These are phyloP conservation scores for Paecilomyces formosus DNA, from an alignment of 2,329 filamentous ascomycete species.

Conservation along the genomic window DNA sequence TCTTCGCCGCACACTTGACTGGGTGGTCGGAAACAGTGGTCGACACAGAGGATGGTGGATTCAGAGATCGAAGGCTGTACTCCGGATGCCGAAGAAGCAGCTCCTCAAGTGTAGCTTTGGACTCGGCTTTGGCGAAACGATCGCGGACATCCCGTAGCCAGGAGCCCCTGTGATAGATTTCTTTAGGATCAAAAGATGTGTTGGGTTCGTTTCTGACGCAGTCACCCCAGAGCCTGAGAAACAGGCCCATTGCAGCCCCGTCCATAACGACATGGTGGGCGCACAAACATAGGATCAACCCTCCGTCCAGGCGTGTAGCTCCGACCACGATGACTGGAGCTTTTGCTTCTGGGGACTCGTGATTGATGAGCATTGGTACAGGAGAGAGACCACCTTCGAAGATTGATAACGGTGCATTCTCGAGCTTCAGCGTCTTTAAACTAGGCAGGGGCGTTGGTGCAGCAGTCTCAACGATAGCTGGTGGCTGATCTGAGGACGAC, in stretches of 20 bases:
- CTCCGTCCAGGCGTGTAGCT: too few relatives aligned
- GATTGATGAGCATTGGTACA: not conserved
- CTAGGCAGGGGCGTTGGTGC: not conserved
- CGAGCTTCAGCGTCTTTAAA: not conserved
- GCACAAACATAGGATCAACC: not conserved
- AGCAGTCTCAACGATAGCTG: not conserved
- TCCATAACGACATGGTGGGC: not conserved
- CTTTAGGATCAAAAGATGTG: not conserved
- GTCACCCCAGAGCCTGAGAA: not conserved
- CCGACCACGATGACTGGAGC: too few relatives aligned
- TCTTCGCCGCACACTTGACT: not conserved
- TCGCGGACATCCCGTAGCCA: too few relatives aligned
- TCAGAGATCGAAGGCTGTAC: not conserved
- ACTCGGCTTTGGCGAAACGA: too few relatives aligned
- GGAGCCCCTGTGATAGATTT: not conserved
- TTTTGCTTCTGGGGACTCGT: not conserved
- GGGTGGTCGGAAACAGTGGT: not conserved
- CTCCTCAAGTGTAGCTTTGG: not conserved
- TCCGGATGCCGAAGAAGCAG: not conserved
- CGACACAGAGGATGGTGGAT: not conserved
- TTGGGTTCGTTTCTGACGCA: not conserved
- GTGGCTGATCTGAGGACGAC: not conserved
- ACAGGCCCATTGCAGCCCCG: not conserved
- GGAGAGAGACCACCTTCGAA: not conserved
- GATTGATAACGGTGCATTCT: not conserved